Evolutionary conservation across 345 rosid genomes (phyloP).

Genomic region (Chamaenerion angustifolium): DNA sequence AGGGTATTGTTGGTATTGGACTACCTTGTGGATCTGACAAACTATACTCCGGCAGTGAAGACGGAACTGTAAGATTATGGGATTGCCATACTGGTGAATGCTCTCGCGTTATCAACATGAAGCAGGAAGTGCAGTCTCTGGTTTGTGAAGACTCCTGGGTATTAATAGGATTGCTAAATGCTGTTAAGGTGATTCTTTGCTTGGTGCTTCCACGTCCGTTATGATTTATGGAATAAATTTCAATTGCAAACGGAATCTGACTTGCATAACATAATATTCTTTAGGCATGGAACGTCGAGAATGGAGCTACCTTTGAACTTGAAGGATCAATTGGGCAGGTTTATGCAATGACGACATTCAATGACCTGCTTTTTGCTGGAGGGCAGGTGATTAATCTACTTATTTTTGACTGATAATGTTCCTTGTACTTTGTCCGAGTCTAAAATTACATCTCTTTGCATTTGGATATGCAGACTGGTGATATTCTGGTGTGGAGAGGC

Average conservation of each 20-base stretch:
- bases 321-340: slow-evolving; percentile 36
- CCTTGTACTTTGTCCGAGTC: background rate
- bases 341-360: slow-evolving; percentile 22
- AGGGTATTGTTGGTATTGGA: slow-evolving; percentile 37
- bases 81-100: slow-evolving; percentile 42
- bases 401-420: background rate
- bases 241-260: background rate
- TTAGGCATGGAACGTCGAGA: slow-evolving; percentile 40
- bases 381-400: slow-evolving; percentile 25
- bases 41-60: slow-evolving; percentile 42
- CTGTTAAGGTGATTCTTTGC: slow-evolving; percentile 24
- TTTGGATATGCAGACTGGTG: slow-evolving; percentile 28
- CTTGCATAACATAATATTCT: slow-evolving; percentile 5
- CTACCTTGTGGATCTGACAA: slow-evolving; percentile 38
- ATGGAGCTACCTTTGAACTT: slow-evolving; percentile 19
- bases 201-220: background rate
- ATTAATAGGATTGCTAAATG: slow-evolving; percentile 40
- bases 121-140: slow-evolving; percentile 34
- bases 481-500: slow-evolving; percentile 34
- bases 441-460: background rate
- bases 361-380: slow-evolving; percentile 44
- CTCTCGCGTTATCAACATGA: slow-evolving; percentile 16
- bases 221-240: background rate
- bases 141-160: slow-evolving; percentile 51
- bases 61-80: slow-evolving; percentile 36